Base-by-base conservation (phyloP, 1,139 yeast species). In the Geotrichum australiense region DNA sequence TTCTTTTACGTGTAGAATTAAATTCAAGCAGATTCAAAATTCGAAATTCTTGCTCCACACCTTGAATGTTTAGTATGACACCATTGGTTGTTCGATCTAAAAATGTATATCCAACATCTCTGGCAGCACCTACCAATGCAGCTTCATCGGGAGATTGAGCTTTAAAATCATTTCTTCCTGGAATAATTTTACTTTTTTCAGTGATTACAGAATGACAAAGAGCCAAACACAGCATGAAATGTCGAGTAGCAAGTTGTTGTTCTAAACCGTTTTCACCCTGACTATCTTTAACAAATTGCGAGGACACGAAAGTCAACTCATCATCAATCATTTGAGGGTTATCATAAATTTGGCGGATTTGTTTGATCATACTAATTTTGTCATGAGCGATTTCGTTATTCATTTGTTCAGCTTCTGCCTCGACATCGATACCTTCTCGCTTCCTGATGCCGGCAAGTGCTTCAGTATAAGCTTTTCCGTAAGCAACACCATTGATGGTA, bases 131-230 rank as follows among this genome's bases (percentile, higher is more conserved):
- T 3, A 91, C 97, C 46, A 91, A 72, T 0, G 98, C 96, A 37
- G 94, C 93, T 64, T 91, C 98, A 68, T 91, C 98, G 0, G 98
- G 98, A n/a, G 95, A 84, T 62, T 91, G 97, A 0, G 98, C 97
- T 58, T 87, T 85, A 57, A 84, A 74, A 31, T 68, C 71, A 43
- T 82, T 61, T 35, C 64, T 67, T 1, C 74, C 75, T 26, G 84
- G 80, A 21, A 44, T 27, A 35, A 71, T 69, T 11, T 69, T 69
- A 22, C 46, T 45, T 6, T 42, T 44, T 51, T 83, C 96, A 11
- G 94, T 81, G 36, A 89, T 73, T 7, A 87, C 97, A 19, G 96
- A 81, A 57, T 91, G 96, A 62, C 98, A 91, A 27, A 91, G 68
- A 0, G 96, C 93, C 42, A 91, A 69, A 0, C 93, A 86, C 38